Conservation (phyloP, 202 grass and related monocot genomes). For the Schoenoplectus tabernaemontani region DNA sequence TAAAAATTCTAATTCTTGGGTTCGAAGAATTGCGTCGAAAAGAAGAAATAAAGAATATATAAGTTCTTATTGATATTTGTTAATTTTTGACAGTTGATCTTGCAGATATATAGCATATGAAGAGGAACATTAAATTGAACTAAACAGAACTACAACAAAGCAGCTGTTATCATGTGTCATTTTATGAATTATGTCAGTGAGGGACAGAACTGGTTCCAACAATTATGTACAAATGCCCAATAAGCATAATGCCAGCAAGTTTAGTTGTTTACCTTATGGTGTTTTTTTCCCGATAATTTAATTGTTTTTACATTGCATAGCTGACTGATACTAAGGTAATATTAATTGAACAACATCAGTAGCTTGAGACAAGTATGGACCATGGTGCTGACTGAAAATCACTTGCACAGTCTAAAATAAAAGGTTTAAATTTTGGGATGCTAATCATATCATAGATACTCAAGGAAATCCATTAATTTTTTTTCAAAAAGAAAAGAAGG, state of each 20-base stretch:
- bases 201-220: not conserved
- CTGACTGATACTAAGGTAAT: not conserved
- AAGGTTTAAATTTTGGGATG: not conserved
- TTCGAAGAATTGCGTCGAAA: not conserved
- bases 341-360: not conserved
- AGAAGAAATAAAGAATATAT: not conserved
- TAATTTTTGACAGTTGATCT: not conserved
- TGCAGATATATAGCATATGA: not conserved
- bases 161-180: not conserved
- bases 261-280: not conserved
- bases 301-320: not conserved
- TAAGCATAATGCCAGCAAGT: not conserved
- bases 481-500: not conserved
- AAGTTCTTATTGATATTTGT: not conserved
- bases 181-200: not conserved
- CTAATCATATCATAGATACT: not conserved
- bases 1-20: not conserved
- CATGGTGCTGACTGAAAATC: not conserved
- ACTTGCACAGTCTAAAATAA: not conserved
- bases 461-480: not conserved
- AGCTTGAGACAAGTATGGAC: conserved; percentile 1
- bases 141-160: not conserved
- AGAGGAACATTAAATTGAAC: not conserved
- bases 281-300: not conserved
- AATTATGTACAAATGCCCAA: not conserved